These are phyloP conservation scores for Capsicum baccatum DNA, from an alignment of 257 asterid genomes.

Conservation along the genomic window DNA sequence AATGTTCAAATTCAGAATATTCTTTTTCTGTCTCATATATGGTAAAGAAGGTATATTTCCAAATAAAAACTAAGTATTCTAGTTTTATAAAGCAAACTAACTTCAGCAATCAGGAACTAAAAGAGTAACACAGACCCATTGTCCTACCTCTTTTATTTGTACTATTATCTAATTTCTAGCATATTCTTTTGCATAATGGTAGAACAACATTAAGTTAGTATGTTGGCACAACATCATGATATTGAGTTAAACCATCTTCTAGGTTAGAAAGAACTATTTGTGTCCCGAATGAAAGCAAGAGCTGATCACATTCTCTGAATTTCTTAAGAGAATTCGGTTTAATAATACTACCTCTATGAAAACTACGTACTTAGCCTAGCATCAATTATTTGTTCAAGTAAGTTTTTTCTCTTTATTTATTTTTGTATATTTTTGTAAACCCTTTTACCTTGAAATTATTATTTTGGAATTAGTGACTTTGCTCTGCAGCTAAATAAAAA, in stretches of 20 bases:
- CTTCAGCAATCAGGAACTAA: too few relatives aligned
- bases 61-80: too few relatives aligned
- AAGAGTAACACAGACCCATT: too few relatives aligned
- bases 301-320: constrained; percentile 86
- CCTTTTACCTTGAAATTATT: not conserved
- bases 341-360: constrained; percentile 48
- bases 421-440: constrained; percentile 24
- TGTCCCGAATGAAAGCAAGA: constrained; percentile 79
- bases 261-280: constrained; percentile 69
- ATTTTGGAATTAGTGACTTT: constrained; percentile 26
- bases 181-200: too few relatives aligned
- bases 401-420: constrained; percentile 1
- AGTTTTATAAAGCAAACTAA: too few relatives aligned
- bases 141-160: too few relatives aligned
- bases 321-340: constrained; percentile 77
- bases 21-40: too few relatives aligned
- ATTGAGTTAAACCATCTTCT: constrained; percentile 28
- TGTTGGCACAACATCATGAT: not conserved
- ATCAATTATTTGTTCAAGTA: constrained; percentile 93
- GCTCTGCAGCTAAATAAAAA: constrained; percentile 48
- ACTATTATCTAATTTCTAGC: too few relatives aligned
- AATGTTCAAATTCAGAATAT: too few relatives aligned
- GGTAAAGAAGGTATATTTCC: too few relatives aligned
- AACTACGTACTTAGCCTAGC: constrained; percentile 85
- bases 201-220: too few relatives aligned